These are phyloP conservation scores for Exophiala spinifera DNA, from an alignment of 2,329 filamentous ascomycete genomes.

Conservation along the genomic window DNA sequence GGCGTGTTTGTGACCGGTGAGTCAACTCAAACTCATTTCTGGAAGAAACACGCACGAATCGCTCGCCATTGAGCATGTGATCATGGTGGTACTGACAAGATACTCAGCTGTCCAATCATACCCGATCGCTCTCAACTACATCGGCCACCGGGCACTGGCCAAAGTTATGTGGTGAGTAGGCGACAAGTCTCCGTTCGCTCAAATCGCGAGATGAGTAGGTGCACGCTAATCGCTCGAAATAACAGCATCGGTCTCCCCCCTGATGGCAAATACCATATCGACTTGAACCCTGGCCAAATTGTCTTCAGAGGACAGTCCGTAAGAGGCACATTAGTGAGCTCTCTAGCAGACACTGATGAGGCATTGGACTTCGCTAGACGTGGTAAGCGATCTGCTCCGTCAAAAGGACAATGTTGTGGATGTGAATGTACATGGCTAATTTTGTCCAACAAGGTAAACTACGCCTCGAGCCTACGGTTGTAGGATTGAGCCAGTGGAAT, in stretches of 20 bases:
- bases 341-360: conserved; percentile 21
- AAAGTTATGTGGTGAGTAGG: conserved; percentile 48
- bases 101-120: conserved; percentile 36
- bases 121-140: conserved; percentile 42
- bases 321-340: conserved; percentile 22
- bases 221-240: no score
- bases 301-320: conserved; percentile 24
- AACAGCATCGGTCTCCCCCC: conserved; percentile 40
- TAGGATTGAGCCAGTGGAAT: conserved; percentile 28
- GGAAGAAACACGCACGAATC: no score
- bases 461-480: conserved; percentile 25
- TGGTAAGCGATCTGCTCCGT: conserved; percentile 7
- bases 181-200: neutral
- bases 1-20: conserved; percentile 42
- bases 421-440: neutral
- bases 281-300: conserved; percentile 19
- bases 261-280: conserved; percentile 22
- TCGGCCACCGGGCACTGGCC: conserved; percentile 49
- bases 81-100: neutral
- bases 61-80: neutral
- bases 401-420: neutral
- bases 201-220: no score
- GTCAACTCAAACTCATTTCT: no score
- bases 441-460: conserved; percentile 20
- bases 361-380: conserved; percentile 26